A percentile compares a stretch with the other conserved stretches of the same genome.
Conservation (phyloP, 164 flowering plant genomes). For the Berberis thunbergii region DNA sequence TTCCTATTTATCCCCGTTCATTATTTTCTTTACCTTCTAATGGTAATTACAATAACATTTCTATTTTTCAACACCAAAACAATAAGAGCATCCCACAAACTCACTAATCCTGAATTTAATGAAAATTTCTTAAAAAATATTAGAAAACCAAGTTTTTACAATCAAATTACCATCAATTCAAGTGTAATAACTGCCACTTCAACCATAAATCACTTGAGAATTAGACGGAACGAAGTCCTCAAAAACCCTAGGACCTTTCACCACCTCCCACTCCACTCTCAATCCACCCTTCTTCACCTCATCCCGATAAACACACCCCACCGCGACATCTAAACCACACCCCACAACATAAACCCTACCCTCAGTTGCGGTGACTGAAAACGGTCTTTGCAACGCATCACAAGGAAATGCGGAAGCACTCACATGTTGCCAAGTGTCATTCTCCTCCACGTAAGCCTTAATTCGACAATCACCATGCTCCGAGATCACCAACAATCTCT, state of each 20-base stretch:
- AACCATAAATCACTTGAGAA: conserved; percentile 40
- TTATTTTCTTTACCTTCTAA: too few species aligned
- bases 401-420: conserved; percentile 33
- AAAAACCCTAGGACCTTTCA: conserved; percentile 28
- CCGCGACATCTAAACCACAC: conserved; percentile 24
- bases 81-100: too few species aligned
- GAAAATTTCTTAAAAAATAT: too few species aligned
- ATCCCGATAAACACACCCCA: conserved; percentile 20
- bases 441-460: conserved; percentile 29
- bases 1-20: too few species aligned
- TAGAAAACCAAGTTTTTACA: neutral
- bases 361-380: conserved; percentile 26
- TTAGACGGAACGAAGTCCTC: conserved; percentile 24
- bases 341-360: conserved; percentile 35
- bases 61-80: too few species aligned
- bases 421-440: conserved; percentile 38
- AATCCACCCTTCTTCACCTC: conserved; percentile 5
- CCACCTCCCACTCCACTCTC: conserved; percentile 33
- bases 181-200: neutral
- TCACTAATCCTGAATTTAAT: too few species aligned
- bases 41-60: too few species aligned
- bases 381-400: conserved; percentile 30
- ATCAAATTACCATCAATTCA: neutral
- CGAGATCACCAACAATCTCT: conserved; percentile 33
- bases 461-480: conserved; percentile 37